Percentiles rank a stretch among this genome's conserved stretches.
Evolutionary conservation across 257 asterid genomes (phyloP).

Genomic region (Solanum ossicruentum): DNA sequence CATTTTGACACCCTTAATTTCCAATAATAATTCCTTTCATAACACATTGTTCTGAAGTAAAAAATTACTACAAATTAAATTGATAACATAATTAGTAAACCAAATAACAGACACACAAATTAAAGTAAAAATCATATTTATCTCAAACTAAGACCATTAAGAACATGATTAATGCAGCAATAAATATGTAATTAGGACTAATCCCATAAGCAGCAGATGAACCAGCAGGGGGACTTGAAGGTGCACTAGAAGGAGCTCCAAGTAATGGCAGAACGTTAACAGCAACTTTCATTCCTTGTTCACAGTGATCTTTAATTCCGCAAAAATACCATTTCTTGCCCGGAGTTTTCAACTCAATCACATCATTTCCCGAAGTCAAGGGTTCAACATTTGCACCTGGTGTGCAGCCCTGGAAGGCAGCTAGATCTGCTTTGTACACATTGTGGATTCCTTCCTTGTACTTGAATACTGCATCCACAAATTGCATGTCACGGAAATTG

Average conservation of each 20-base stretch:
- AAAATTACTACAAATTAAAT: background rate
- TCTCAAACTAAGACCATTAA: background rate
- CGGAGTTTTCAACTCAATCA: constrained; percentile 2
- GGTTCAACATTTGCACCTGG: background rate
- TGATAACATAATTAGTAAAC: background rate
- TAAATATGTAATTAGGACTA: background rate
- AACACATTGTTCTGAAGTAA: too few species aligned
- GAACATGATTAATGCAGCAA: background rate
- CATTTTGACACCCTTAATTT: too few species aligned
- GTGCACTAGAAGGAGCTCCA: background rate
- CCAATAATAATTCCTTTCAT: too few species aligned
- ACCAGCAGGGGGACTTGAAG: background rate
- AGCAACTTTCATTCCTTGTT: constrained; percentile 12
- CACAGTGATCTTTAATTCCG: constrained; percentile 14
- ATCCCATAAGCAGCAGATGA: background rate
- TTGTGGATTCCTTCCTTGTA: constrained; percentile 19
- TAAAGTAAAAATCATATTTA: background rate
- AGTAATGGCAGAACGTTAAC: constrained; percentile 7
- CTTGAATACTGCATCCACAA: constrained; percentile 16
- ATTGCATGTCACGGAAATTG: too few species aligned
- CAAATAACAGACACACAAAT: background rate
- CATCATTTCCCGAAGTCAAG: constrained; percentile 9
- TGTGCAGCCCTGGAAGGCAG: constrained; percentile 9
- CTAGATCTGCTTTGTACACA: constrained; percentile 9
- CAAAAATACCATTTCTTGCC: constrained; percentile 36